These are phyloP conservation scores for Pythium rhizo-oryzae DNA, from an alignment of 352 stramenopile genomes.

Conservation along the genomic window DNA sequence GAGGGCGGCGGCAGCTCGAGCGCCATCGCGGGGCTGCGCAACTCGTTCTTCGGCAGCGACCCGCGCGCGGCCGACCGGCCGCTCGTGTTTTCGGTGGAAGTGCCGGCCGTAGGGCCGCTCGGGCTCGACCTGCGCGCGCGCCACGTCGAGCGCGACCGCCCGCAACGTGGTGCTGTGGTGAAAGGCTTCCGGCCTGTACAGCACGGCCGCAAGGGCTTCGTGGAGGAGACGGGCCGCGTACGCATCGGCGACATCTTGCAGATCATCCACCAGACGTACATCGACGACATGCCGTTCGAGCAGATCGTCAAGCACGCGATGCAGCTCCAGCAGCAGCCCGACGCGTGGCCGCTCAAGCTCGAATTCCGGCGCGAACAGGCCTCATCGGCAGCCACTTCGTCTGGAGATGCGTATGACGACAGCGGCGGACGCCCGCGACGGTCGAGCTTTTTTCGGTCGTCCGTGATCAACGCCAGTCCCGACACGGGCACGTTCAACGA, in stretches of 20 bases:
- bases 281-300: slow-evolving; percentile 86
- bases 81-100: slow-evolving; percentile 76
- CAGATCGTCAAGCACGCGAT: slow-evolving; percentile 81
- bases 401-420: slow-evolving; percentile 14
- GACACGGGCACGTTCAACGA: slow-evolving; percentile 81
- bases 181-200: slow-evolving; percentile 75
- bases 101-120: slow-evolving; percentile 66
- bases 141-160: slow-evolving; percentile 74
- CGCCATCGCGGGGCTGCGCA: slow-evolving; percentile 25
- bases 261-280: slow-evolving; percentile 73
- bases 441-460: slow-evolving; percentile 78
- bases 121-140: slow-evolving; percentile 72
- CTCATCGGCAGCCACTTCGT: slow-evolving; percentile 3
- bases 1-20: slow-evolving; percentile 5
- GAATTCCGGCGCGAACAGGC: slow-evolving; percentile 72
- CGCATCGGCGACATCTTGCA: slow-evolving; percentile 80
- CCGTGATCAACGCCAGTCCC: slow-evolving; percentile 64
- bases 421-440: slow-evolving; percentile 39
- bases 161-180: slow-evolving; percentile 74
- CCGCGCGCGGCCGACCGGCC: slow-evolving; percentile 53
- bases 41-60: slow-evolving; percentile 62
- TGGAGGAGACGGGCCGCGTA: slow-evolving; percentile 76
- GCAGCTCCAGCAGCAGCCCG: slow-evolving; percentile 67
- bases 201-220: slow-evolving; percentile 55
- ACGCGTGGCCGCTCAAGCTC: slow-evolving; percentile 70